Percentiles rank a stretch among this genome's conserved stretches.
phyloP scores from a whole-genome alignment of 108 stramenopile species.

The Stephanodiscus minutulus region DNA sequence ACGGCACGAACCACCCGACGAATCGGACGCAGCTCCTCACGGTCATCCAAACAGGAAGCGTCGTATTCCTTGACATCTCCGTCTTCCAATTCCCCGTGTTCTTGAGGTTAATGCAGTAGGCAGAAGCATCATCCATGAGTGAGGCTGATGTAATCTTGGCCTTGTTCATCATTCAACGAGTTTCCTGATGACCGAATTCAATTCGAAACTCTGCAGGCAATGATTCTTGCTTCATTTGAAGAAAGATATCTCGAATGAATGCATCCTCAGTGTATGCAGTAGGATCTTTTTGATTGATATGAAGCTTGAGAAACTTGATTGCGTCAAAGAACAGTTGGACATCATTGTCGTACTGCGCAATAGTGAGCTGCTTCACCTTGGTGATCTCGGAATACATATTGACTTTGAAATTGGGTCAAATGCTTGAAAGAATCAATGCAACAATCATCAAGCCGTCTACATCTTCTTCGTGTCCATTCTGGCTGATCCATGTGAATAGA shows the following conservation, averaged over 20 bases:
- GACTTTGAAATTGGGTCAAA: neutral
- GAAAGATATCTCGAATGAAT: neutral
- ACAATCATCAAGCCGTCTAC: no score
- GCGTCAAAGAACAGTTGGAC: neutral
- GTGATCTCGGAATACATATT: neutral
- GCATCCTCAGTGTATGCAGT: constrained; percentile 1
- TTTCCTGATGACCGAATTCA: neutral
- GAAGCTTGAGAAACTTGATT: neutral
- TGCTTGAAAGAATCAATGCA: neutral
- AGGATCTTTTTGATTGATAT: neutral
- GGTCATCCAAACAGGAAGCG: no score
- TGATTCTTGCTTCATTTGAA: neutral
- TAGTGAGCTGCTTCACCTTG: neutral
- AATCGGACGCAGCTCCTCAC: no score
- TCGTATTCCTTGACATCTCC: no score
- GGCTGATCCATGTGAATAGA: no score
- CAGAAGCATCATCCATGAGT: no score
- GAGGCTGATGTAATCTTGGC: no score
- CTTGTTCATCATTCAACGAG: no score
- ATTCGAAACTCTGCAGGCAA: neutral
- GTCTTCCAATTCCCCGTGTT: no score
- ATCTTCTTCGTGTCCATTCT: no score
- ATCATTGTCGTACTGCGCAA: neutral
- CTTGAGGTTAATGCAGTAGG: no score
- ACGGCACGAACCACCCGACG: no score